These are phyloP conservation scores for Aspergillus egyptiacus DNA, from an alignment of 495 filamentous ascomycete species.

Conservation along the genomic window DNA sequence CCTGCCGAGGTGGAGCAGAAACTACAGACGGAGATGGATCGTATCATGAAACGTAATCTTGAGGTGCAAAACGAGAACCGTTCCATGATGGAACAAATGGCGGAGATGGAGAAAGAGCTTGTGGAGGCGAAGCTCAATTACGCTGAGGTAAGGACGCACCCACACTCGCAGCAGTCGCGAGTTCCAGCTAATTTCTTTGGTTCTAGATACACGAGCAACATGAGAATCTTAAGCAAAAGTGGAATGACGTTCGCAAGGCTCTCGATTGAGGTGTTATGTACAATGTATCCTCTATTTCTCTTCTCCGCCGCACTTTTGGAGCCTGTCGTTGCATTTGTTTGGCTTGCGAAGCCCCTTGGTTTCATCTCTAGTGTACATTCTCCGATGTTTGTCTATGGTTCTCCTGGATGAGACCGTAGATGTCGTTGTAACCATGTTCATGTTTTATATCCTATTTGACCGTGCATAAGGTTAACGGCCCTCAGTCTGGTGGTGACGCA, in stretches of 20 bases:
- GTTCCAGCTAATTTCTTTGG: slow-evolving; percentile 12
- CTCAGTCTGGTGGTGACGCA: slow-evolving; percentile 14
- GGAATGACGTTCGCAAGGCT: slow-evolving; percentile 71
- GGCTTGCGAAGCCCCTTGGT: not conserved
- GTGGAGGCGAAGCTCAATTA: slow-evolving; percentile 92
- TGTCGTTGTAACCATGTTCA: slow-evolving; percentile 19
- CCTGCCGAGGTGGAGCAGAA: slow-evolving; percentile 80
- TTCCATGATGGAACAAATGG: slow-evolving; percentile 79
- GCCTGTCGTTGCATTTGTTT: slow-evolving; percentile 1
- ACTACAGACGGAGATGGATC: slow-evolving; percentile 81
- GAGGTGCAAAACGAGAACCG: slow-evolving; percentile 95
- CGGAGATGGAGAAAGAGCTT: slow-evolving; percentile 89
- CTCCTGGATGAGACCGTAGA: slow-evolving; percentile 14
- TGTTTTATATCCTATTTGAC: slow-evolving; percentile 10
- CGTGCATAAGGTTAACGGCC: slow-evolving; percentile 11
- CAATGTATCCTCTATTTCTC: slow-evolving; percentile 14
- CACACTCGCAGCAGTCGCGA: not conserved
- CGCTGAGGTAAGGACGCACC: slow-evolving; percentile 64
- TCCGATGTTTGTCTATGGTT: slow-evolving; percentile 13
- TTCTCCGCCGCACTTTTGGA: slow-evolving; percentile 2
- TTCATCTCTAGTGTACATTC: slow-evolving; percentile 18
- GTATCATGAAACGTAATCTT: slow-evolving; percentile 84
- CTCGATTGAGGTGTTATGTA: slow-evolving; percentile 41
- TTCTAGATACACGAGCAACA: slow-evolving; percentile 54
- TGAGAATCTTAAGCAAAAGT: slow-evolving; percentile 71